Evolutionary conservation across 257 asterid genomes (phyloP).

Genomic region (Nicotiana noctiflora): DNA sequence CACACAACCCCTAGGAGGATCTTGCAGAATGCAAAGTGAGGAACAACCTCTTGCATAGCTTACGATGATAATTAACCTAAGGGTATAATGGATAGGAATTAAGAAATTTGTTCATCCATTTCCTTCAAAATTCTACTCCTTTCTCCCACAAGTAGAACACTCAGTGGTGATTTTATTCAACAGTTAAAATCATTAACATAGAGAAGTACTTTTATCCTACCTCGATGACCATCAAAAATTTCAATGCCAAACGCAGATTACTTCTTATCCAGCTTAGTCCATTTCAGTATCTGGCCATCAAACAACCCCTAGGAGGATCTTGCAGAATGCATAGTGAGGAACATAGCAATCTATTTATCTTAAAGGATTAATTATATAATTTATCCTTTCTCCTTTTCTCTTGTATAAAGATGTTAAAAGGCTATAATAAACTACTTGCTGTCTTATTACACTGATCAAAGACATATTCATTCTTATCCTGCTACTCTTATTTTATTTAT

Average conservation of each 20-base stretch:
- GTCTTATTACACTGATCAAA: neutral
- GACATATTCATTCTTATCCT: neutral
- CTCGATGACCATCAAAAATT: constrained; percentile 82
- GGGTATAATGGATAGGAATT: neutral
- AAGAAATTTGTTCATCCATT: neutral
- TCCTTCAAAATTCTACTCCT: neutral
- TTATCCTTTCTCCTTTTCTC: neutral
- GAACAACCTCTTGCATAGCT: neutral
- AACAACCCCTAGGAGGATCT: no score
- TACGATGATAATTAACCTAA: neutral
- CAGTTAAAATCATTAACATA: neutral
- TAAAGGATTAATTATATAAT: neutral
- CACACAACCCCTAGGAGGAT: no score
- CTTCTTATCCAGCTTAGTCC: no score
- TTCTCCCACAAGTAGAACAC: neutral
- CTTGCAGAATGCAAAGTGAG: no score
- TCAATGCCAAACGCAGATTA: no score
- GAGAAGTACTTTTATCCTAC: constrained; percentile 31
- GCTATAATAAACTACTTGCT: neutral
- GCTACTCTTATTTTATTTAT: neutral
- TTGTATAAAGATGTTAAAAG: neutral
- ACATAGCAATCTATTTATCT: neutral
- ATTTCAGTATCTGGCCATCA: no score
- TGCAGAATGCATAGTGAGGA: no score
- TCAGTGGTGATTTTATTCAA: neutral